Evolutionary conservation across 2,329 filamentous ascomycete genomes (phyloP), one percentile per base, ranked within the genome.

Genomic region (Cladophialophora exuberans): DNA sequence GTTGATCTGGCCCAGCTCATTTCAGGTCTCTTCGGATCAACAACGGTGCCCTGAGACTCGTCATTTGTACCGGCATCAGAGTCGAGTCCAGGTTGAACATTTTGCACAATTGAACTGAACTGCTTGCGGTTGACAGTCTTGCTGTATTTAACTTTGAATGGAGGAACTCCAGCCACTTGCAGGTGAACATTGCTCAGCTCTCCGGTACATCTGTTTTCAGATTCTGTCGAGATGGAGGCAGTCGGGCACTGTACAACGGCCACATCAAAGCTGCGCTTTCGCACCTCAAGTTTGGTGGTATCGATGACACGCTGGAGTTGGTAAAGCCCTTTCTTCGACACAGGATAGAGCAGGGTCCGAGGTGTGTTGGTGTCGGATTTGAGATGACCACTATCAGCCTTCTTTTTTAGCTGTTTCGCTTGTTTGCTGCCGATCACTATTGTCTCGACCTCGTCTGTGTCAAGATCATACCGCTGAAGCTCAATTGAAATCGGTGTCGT

Each of bases 221-320:
- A 77, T 18, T 82, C 80, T 5, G 84, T 79, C 59, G 84, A 84
- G 23, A 97, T 85, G 47, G 79, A 79, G 17, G 90, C 94, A 62
- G 84, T 86, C 1, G 94, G 94, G 69, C 94, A 99, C 23, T 83
- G 79, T 10, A 96, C 90, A 44, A 99, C 87, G 51, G 95, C 86
- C 0, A 91, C 88, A 65, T 94, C 89, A 44, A 86, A 86, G 48
- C 80, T 81, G 35, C 83, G 80, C 35, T 88, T 84, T 65, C 92
- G 90, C 9, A 97, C 90, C 69, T 97, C 91, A 26, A 99, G 82
- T 70, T 96, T 96, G 56, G 95, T 94, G 69, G 96, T 87, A 69
- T 99, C 94, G 60, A 96, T 76, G 7, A 99, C 91, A 68, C 86
- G 90, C 54, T 86, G 83, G 26, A 99, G 79, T 36, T 87, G 83